phyloP scores from a whole-genome alignment of 2,329 filamentous ascomycete genomes.

The Ustulina deusta region DNA sequence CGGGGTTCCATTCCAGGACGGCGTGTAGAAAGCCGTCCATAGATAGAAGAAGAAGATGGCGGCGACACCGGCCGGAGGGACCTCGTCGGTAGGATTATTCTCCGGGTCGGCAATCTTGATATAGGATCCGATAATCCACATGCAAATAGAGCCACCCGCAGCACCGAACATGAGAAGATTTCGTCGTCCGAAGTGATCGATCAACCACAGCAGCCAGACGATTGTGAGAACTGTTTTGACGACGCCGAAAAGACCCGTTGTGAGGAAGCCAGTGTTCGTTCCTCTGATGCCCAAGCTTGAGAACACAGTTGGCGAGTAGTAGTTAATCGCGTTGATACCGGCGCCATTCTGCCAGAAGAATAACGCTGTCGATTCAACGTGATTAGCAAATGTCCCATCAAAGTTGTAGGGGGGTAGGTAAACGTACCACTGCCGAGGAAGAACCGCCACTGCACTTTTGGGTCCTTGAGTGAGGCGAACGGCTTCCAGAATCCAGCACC shows the following conservation, averaged over 20 bases:
- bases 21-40: conserved; percentile 79
- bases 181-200: conserved; percentile 70
- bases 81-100: conserved; percentile 48
- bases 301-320: conserved; percentile 74
- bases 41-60: conserved; percentile 80
- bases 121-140: conserved; percentile 74
- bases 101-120: conserved; percentile 63
- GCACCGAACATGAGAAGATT: conserved; percentile 70
- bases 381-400: not conserved
- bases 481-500: conserved; percentile 82
- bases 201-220: conserved; percentile 71
- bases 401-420: not conserved
- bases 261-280: conserved; percentile 68
- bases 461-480: conserved; percentile 68
- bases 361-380: conserved; percentile 58
- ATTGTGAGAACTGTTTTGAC: conserved; percentile 73
- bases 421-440: conserved; percentile 70
- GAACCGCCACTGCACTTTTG: conserved; percentile 75
- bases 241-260: conserved; percentile 74
- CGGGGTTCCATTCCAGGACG: conserved; percentile 77
- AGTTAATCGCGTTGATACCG: conserved; percentile 78
- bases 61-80: conserved; percentile 62
- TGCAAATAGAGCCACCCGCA: conserved; percentile 69
- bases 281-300: conserved; percentile 70
- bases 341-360: conserved; percentile 84